A percentile compares a stretch with the other conserved stretches of the same genome.
phyloP scores from a whole-genome alignment of 1,284 basidiomycete species.

The Anthracocystis setariae region DNA sequence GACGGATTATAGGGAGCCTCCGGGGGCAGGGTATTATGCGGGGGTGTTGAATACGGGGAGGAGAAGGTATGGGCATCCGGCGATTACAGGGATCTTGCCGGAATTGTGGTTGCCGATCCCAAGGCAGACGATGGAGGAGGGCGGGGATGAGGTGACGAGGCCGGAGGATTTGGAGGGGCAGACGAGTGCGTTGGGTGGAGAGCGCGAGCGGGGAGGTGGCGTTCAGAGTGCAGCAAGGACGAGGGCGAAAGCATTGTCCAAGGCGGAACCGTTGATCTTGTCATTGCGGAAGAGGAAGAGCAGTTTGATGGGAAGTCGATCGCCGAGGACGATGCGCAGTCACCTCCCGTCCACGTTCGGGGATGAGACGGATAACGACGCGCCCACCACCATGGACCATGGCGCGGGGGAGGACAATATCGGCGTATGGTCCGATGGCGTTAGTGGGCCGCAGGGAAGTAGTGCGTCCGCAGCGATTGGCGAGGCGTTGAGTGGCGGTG shows the following conservation, averaged over 20 bases:
- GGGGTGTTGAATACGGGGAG: constrained; percentile 58
- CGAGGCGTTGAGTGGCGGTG: constrained; percentile 30
- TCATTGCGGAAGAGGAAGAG: constrained; percentile 48
- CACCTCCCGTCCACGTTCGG: neutral
- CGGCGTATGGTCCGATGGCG: constrained; percentile 38
- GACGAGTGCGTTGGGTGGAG: constrained; percentile 24
- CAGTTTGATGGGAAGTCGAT: constrained; percentile 16
- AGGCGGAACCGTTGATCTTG: constrained; percentile 48
- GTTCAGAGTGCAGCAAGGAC: constrained; percentile 12
- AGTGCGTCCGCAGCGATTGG: constrained; percentile 26
- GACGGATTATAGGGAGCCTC: constrained; percentile 62
- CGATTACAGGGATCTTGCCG: constrained; percentile 60
- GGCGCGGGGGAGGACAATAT: neutral
- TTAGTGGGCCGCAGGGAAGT: constrained; percentile 32
- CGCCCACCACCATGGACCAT: neutral
- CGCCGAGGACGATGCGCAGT: neutral
- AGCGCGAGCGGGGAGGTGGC: neutral
- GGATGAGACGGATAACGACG: constrained; percentile 6
- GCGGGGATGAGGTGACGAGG: constrained; percentile 22
- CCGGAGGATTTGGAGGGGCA: constrained; percentile 31
- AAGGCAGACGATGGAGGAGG: constrained; percentile 21
- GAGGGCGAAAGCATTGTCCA: constrained; percentile 18
- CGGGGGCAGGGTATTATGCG: constrained; percentile 52
- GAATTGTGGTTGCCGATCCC: constrained; percentile 61
- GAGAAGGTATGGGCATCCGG: constrained; percentile 62